phyloP scores from a whole-genome alignment of 2,329 filamentous ascomycete species.

The Colletotrichum coccodes region DNA sequence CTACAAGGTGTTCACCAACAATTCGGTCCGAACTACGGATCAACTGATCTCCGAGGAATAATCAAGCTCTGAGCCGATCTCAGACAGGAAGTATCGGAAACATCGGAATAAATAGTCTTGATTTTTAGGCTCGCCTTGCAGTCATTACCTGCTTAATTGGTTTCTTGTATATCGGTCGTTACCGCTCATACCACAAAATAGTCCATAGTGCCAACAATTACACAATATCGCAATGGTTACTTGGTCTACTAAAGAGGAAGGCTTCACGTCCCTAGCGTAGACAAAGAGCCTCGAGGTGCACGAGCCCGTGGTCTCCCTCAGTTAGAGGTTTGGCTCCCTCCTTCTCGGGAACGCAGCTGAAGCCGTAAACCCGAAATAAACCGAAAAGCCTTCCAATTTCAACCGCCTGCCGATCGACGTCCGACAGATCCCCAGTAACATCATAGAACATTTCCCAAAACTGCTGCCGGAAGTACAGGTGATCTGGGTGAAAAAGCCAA shows the following conservation, averaged over 20 bases:
- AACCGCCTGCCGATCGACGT: neutral
- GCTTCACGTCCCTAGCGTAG: neutral
- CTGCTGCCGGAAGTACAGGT: neutral
- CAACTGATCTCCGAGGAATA: neutral
- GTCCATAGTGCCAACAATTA: no score
- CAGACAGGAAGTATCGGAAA: neutral
- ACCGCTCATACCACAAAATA: no score
- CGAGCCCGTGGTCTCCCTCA: neutral
- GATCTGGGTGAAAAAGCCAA: slow-evolving; percentile 7
- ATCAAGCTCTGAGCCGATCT: neutral
- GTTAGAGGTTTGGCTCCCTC: neutral
- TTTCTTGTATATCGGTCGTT: no score
- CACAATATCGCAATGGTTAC: no score
- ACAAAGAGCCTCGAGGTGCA: neutral
- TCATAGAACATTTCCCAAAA: neutral
- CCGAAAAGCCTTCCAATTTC: neutral
- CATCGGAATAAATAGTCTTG: neutral
- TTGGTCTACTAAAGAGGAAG: neutral
- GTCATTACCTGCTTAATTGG: no score
- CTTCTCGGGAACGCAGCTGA: neutral
- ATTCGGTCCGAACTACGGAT: neutral
- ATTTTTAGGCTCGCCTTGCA: no score
- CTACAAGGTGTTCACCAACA: neutral
- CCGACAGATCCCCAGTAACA: neutral
- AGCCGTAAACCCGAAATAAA: neutral